Conservation (phyloP, 768 basidiomycete species). For the Collybia sp. region DNA sequence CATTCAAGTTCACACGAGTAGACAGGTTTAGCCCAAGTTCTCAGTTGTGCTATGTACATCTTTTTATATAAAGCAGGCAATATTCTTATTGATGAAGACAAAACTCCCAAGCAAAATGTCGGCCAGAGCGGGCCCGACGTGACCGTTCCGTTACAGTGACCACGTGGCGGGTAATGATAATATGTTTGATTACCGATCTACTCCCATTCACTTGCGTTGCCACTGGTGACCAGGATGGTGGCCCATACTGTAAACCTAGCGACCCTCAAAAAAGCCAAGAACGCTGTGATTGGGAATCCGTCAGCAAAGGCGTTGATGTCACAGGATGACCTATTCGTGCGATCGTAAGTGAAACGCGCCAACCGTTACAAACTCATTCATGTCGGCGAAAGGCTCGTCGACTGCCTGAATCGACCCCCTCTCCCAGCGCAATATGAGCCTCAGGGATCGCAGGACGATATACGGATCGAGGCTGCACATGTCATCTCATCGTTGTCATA, state of each 20-base stretch:
- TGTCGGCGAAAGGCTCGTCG: conserved; percentile 45
- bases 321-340: conserved; percentile 50
- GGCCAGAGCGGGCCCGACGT: no score
- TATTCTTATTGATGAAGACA: no score
- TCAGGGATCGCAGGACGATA: conserved; percentile 38
- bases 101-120: no score
- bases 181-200: no score
- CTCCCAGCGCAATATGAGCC: conserved; percentile 19
- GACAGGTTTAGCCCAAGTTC: no score
- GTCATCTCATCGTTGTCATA: conserved; percentile 71
- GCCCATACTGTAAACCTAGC: conserved; percentile 16
- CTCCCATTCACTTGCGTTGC: no score
- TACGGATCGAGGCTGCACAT: conserved; percentile 71
- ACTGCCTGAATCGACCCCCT: conserved; percentile 43
- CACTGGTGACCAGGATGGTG: not conserved
- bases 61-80: no score
- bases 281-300: conserved; percentile 76
- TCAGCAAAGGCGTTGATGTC: conserved; percentile 60
- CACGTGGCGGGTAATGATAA: no score
- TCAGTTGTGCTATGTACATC: no score
- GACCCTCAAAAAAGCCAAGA: conserved; percentile 65
- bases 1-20: no score
- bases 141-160: no score
- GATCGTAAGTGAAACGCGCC: conserved; percentile 34
- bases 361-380: not conserved